Base-by-base conservation (phyloP, 139 green algal genomes). In the Volvox reticuliferus region DNA sequence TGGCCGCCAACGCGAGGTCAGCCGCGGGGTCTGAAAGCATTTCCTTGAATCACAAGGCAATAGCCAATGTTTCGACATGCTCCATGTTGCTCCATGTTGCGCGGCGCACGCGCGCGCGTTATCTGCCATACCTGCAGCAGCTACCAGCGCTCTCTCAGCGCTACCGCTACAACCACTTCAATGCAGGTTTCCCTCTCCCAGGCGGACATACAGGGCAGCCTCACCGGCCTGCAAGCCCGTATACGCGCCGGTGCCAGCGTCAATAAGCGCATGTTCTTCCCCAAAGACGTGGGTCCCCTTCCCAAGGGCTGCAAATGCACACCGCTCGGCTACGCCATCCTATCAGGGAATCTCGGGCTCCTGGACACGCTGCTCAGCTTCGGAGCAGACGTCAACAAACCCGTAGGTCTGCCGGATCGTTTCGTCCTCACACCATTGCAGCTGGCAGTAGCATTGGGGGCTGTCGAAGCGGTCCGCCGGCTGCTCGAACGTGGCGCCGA, bases 281-380 rank as follows among this genome's bases (percentile, higher is more conserved):
- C 36, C 9, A 28, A 80, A 24, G 83, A 89, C 68, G 35, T 80
- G 33, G 82, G 82, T 0, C 65, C 82, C 33, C 63, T 88, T 16
- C 65, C 82, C 21, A 75, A 50, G 22, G 82, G 65, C 82, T 88
- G 82, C 83, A 68, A 82, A 28, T 67, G 26, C 86, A 90, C 86
- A 16, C 86, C 86, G 14, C 71, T 90, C 22, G 71, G 86, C 86
- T 90, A 65, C 20, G 69, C 86, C 21, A 21, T 90, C 30, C 86
- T 90, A 2, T 28, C 73, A 2, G 1, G 26, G 3, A 33, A 84
- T 44, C 0, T 63, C 16, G 20, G 18, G 24, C 55, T 90, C 0
- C 50, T 90, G 2, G 50, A 63, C 5, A 44, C 65, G 13, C 73
- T 90, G 50, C 69, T 90, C 1, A 24, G 12, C 1, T 18, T 0